Base-by-base conservation (phyloP, 345 rosid genomes). In the Arabidopsis thaliana region DNA sequence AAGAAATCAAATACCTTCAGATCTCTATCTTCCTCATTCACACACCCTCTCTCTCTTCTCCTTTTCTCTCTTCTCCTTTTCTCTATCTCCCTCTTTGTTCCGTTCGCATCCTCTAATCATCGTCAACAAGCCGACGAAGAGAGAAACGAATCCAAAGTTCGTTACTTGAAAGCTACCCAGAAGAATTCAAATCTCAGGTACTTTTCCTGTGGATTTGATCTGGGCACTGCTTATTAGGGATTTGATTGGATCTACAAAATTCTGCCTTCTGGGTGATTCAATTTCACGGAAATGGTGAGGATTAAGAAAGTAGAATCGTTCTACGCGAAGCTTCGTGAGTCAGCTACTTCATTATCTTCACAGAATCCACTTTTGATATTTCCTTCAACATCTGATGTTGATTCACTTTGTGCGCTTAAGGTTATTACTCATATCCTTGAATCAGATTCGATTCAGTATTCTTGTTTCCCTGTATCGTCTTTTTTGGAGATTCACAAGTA, bases 401-500 rank as follows among this genome's bases (percentile, higher is more conserved):
- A 95, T 62, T 95, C 97, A 3, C 81, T 95, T 3, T 93, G 97
- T 65, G 87, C 99, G 14, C 93, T 95, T 63, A 92, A 93, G 82
- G 82, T 91, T 51, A 84, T 90, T 28, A 87, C 88, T 67, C 94
- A 91, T 57, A 76, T 95, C 25, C 94, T 93, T 1, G 97, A 91
- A 76, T 93, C 97, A 0, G 99, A 95, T 86, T 90, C 99, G 1
- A 79, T 95, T 28, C 87, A 88, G 53, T 95, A 95, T 62, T 89
- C 99, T 2, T 95, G 99, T 71, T 95, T 88, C 45, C 99, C 98
- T 0, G 98, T 95, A 24, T 93, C 98, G 1, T 92, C 97, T 12
- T 95, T 95, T 53, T 80, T 80, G 59, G 96, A 93, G 53, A 91
- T 95, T 30, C 86, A 86, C 70, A 83, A 93, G 34, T 88, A 90